These are phyloP conservation scores for Erythrophleum fordii DNA, from an alignment of 306 rosid species.

Conservation along the genomic window DNA sequence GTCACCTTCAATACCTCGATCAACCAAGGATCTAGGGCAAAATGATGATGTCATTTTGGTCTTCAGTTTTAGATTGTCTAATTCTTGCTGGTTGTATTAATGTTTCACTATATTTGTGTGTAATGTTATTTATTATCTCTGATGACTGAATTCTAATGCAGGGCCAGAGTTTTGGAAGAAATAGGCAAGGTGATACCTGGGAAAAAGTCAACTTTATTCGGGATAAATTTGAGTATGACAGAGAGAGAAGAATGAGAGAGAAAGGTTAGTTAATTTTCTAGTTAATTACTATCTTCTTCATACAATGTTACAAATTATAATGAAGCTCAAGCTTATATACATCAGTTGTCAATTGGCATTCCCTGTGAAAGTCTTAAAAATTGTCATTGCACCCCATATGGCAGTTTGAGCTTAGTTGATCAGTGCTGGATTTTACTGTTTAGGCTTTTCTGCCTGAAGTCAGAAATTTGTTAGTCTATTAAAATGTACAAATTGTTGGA, in stretches of 20 bases:
- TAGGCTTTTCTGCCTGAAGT: conserved; percentile 1
- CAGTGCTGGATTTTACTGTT: neutral
- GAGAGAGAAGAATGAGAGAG: conserved; percentile 89
- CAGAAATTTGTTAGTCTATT: neutral
- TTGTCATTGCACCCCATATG: neutral
- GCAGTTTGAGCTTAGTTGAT: neutral
- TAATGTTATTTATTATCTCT: conserved; percentile 14
- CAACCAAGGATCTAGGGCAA: conserved; percentile 6
- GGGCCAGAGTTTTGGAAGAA: conserved; percentile 67
- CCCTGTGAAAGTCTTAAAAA: conserved; percentile 13
- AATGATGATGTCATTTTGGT: neutral
- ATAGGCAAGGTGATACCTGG: conserved; percentile 59
- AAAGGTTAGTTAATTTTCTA: conserved; percentile 67
- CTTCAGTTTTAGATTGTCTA: neutral
- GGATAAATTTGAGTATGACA: conserved; percentile 91
- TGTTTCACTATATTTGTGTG: conserved; percentile 5
- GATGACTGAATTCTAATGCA: conserved; percentile 50
- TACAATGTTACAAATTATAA: conserved; percentile 2
- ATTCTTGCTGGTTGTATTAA: conserved; percentile 23
- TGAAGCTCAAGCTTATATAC: neutral
- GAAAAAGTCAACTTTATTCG: conserved; percentile 77
- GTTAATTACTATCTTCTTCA: neutral
- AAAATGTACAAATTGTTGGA: neutral
- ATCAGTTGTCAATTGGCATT: conserved; percentile 9
- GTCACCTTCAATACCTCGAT: conserved; percentile 10